phyloP scores from a whole-genome alignment of 2,329 filamentous ascomycete genomes.

The Colletotrichum sp. region DNA sequence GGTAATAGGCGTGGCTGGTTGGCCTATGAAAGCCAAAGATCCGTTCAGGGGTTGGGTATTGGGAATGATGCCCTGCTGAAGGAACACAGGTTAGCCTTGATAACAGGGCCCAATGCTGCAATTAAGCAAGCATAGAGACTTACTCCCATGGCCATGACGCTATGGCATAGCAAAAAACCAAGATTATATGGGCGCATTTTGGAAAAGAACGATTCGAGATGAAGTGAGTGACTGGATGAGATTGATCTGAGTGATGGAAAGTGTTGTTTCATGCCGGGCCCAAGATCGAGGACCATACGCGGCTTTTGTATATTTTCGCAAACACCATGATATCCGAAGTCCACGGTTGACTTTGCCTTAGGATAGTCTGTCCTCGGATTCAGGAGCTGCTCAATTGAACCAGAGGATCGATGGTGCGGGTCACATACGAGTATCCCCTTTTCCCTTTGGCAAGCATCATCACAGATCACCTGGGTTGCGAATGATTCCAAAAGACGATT shows the following conservation, averaged over 20 bases:
- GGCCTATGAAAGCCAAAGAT: neutral
- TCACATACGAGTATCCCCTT: neutral
- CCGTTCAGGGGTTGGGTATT: neutral
- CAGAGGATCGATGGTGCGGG: neutral
- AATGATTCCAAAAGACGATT: neutral
- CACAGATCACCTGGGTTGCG: neutral
- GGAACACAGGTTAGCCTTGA: neutral
- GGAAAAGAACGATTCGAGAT: neutral
- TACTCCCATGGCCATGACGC: neutral
- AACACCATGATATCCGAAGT: neutral
- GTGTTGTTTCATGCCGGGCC: neutral
- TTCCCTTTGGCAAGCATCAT: neutral
- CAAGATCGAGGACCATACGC: fast-evolving
- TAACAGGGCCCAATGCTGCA: neutral
- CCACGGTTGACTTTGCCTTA: neutral
- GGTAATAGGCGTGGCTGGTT: neutral
- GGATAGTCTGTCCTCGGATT: neutral
- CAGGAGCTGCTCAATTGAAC: neutral
- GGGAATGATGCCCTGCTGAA: neutral
- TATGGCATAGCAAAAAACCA: neutral
- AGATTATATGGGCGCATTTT: neutral
- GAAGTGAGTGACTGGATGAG: neutral
- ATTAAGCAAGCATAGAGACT: neutral
- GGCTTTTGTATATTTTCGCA: neutral
- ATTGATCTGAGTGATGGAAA: neutral